Base-by-base conservation (phyloP, 495 filamentous ascomycete species). In the Penicillium fimorum region DNA sequence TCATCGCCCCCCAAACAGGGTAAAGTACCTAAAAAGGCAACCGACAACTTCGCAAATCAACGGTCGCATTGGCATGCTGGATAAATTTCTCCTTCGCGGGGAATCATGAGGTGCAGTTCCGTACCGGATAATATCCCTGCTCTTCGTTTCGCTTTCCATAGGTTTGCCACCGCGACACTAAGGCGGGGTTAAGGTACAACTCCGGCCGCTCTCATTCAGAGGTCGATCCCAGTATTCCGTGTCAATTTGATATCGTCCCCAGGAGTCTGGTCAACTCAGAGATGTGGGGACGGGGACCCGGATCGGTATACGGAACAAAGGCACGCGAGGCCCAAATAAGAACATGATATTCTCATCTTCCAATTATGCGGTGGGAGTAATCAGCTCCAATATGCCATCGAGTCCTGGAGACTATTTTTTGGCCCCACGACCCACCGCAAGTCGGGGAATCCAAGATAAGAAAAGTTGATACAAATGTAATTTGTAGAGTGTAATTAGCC, bases 41-140 rank as follows among this genome's bases (percentile, higher is more conserved):
- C 30, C 20, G 17, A 18, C 32, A 37, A 17, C 13, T 35, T 33
- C 22, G 25, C 50, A 52, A 52, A 52, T 52, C 37, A 52, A 30
- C 37, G 13, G 12, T 4, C 33, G 4, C 22, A n/a, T 51, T 37
- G 46, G 17, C 27, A 18, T 33, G 22, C 18, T 37, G 47, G 44
- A 3, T 47, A 27, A 30, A 47, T 5, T 46, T 5, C 18, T 20
- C 22, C 35, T n/a, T 30, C 24, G 37, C 35, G 35, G 49, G 49
- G 49, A 4, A 51, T 11, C 35, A 41, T n/a, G 15, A 12, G 5
- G 15, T 22, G 29, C 13, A 13, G 7, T 13, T 32, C 50, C 35
- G 35, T 17, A 30, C 35, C 49, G 37, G 49, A 7, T 51, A 51
- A 42, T 42, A 50, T 50, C 48, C 48, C 35, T 50, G 48, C 18